Percentiles rank a stretch among this genome's conserved stretches.
These are phyloP conservation scores for Alternaria ventricosa DNA, from an alignment of 2,329 filamentous ascomycete species.

Conservation along the genomic window DNA sequence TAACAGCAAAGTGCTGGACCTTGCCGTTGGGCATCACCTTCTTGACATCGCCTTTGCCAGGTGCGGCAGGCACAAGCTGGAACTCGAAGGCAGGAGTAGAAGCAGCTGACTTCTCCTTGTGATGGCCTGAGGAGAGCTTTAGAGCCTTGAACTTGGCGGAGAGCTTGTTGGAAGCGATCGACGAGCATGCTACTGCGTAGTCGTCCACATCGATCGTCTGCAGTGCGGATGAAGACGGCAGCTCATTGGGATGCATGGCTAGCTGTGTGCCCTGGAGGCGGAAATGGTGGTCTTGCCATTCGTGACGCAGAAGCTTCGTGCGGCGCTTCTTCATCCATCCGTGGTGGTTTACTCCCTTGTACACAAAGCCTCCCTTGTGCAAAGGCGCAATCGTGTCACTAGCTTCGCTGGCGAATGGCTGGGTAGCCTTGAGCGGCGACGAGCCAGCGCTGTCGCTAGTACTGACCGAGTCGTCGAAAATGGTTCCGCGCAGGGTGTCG, in stretches of 20 bases:
- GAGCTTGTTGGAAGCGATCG: constrained; percentile 79
- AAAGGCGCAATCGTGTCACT: constrained; percentile 33
- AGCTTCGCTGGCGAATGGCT: constrained; percentile 26
- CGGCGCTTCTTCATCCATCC: constrained; percentile 96
- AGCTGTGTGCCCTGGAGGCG: constrained; percentile 70
- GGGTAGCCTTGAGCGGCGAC: constrained; percentile 40
- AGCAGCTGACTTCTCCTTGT: constrained; percentile 63
- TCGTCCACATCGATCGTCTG: constrained; percentile 88
- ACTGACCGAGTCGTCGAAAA: constrained; percentile 33
- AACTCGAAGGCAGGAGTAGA: constrained; percentile 74
- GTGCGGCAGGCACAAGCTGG: constrained; percentile 77
- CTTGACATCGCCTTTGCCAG: constrained; percentile 50
- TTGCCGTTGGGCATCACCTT: constrained; percentile 63
- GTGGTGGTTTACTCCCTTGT: constrained; percentile 69
- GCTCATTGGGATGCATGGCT: constrained; percentile 69
- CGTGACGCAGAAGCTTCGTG: constrained; percentile 85
- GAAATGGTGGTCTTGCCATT: constrained; percentile 93
- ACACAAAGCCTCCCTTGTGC: constrained; percentile 47
- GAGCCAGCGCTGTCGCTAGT: constrained; percentile 34
- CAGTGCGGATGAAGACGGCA: constrained; percentile 67
- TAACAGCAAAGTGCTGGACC: constrained; percentile 83
- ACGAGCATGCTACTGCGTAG: constrained; percentile 86
- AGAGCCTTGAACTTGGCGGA: constrained; percentile 86
- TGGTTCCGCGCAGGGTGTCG: constrained; percentile 42
- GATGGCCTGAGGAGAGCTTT: constrained; percentile 59